Conservation (phyloP, 176 grass and related monocot species). For the Dactylis glomerata region DNA sequence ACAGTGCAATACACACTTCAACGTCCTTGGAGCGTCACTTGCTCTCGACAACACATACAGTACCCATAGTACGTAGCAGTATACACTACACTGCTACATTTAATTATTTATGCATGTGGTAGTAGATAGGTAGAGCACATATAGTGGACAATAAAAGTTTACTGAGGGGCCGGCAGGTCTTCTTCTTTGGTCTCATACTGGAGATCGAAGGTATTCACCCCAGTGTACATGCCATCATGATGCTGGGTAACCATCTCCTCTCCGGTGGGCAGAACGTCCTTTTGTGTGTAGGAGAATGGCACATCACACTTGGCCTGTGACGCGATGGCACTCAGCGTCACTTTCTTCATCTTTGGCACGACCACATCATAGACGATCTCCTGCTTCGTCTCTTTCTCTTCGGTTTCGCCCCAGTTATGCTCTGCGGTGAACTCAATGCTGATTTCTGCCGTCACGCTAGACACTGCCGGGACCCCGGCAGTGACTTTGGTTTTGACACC, state of each 20-base stretch:
- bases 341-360: not conserved
- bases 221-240: not conserved
- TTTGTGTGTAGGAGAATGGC: not conserved
- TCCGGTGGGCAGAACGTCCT: not conserved
- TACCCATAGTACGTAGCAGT: too few relatives aligned
- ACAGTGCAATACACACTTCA: too few relatives aligned
- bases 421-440: not conserved
- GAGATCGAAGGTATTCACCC: not conserved
- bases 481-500: not conserved
- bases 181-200: not conserved
- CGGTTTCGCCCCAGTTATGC: not conserved
- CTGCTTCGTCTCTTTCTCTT: not conserved
- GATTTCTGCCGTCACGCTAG: not conserved
- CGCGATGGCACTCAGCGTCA: not conserved
- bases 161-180: too few relatives aligned
- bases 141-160: too few relatives aligned
- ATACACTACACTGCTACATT: too few relatives aligned
- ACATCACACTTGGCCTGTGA: not conserved
- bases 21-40: too few relatives aligned
- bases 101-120: too few relatives aligned
- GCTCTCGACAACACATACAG: too few relatives aligned
- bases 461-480: not conserved
- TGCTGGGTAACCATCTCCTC: not conserved
- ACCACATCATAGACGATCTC: not conserved
- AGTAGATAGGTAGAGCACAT: too few relatives aligned